These are phyloP conservation scores for Talaromyces proteolyticus DNA, from an alignment of 495 filamentous ascomycete genomes.

Conservation along the genomic window DNA sequence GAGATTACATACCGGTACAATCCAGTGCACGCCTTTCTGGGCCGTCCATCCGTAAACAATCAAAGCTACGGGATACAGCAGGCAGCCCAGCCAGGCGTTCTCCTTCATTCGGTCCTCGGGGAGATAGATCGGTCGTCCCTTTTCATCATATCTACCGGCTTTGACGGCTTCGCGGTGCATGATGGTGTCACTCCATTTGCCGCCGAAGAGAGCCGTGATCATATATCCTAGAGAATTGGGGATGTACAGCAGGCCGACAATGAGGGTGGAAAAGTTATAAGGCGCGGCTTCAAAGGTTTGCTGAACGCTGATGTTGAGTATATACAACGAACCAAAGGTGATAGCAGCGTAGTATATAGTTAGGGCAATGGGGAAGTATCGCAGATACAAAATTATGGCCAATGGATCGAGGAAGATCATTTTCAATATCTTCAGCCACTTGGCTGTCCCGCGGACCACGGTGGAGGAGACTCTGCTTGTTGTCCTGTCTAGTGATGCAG, in stretches of 20 bases:
- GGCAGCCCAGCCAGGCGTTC: slow-evolving; percentile 78
- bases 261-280: slow-evolving; percentile 67
- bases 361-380: slow-evolving; percentile 71
- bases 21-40: slow-evolving; percentile 51
- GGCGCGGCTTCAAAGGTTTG: slow-evolving; percentile 65
- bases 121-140: slow-evolving; percentile 61
- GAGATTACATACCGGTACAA: slow-evolving; percentile 52
- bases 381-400: slow-evolving; percentile 69
- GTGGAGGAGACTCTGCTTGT: slow-evolving; percentile 61
- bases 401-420: slow-evolving; percentile 75
- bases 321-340: slow-evolving; percentile 76
- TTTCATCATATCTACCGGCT: slow-evolving; percentile 63
- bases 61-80: slow-evolving; percentile 64
- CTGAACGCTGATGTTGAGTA: slow-evolving; percentile 83
- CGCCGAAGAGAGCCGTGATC: slow-evolving; percentile 65
- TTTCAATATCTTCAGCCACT: slow-evolving; percentile 48
- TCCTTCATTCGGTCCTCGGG: slow-evolving; percentile 90
- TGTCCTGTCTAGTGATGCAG: slow-evolving; percentile 15
- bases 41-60: slow-evolving; percentile 67
- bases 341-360: slow-evolving; percentile 79
- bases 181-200: slow-evolving; percentile 82
- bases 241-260: slow-evolving; percentile 77
- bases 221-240: slow-evolving; percentile 77
- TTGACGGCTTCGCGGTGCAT: slow-evolving; percentile 77
- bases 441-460: slow-evolving; percentile 47